Conservation (phyloP, 257 asterid species). For the Nicotiana paniculata region DNA sequence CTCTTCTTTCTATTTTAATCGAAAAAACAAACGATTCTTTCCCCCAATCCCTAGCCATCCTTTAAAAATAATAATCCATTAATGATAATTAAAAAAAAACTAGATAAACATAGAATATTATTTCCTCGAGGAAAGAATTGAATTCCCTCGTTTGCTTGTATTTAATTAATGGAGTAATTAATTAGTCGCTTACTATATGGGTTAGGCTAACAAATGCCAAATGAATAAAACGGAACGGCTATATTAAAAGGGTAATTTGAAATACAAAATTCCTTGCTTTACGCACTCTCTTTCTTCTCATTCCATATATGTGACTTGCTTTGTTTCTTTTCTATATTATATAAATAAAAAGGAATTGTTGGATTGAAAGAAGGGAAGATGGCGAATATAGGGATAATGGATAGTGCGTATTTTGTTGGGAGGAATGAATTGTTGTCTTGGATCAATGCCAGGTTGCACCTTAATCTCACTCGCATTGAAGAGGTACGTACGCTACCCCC, state of each 20-base stretch:
- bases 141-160: background rate
- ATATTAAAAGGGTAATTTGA: constrained; percentile 27
- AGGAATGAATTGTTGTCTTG: constrained; percentile 81
- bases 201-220: constrained; percentile 2
- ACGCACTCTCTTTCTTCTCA: constrained; percentile 1
- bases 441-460: constrained; percentile 79
- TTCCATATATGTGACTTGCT: constrained; percentile 1
- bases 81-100: background rate
- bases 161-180: background rate
- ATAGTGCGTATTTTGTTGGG: constrained; percentile 85
- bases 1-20: background rate
- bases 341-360: background rate
- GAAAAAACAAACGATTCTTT: background rate
- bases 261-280: constrained; percentile 39
- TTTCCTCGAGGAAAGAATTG: background rate
- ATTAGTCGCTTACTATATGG: background rate
- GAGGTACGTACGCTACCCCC: constrained; percentile 38
- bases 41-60: background rate
- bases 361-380: constrained; percentile 17
- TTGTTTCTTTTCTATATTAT: constrained; percentile 10
- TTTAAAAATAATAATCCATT: background rate
- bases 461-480: constrained; percentile 75
- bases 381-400: constrained; percentile 94
- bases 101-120: background rate
- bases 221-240: constrained; percentile 9